Evolutionary conservation across 2,329 filamentous ascomycete species (phyloP).

Genomic region (Chrysosphaeria jannelii): DNA sequence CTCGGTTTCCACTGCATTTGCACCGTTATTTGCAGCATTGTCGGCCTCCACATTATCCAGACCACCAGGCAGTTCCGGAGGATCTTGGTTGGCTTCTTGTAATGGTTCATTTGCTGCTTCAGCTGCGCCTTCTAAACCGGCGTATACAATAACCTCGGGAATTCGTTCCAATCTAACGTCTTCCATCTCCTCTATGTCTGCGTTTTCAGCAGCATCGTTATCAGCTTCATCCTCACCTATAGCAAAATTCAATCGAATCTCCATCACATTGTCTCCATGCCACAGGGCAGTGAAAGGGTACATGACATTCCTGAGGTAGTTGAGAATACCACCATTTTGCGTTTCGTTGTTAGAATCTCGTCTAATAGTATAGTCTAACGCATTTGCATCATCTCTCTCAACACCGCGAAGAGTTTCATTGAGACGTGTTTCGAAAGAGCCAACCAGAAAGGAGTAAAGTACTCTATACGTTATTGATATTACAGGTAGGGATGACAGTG

Average conservation of each 20-base stretch:
- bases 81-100: neutral
- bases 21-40: constrained; percentile 5
- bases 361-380: too few species aligned
- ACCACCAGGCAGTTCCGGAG: neutral
- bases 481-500: constrained; percentile 11
- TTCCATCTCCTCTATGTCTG: too few species aligned
- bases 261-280: neutral
- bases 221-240: neutral
- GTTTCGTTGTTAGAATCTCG: too few species aligned
- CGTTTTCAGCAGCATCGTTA: too few species aligned
- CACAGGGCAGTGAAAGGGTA: neutral
- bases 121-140: neutral
- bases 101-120: neutral
- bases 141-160: too few species aligned
- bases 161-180: too few species aligned
- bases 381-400: neutral
- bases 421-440: constrained; percentile 16
- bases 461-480: too few species aligned
- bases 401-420: constrained; percentile 13
- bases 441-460: constrained; percentile 18
- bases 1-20: neutral
- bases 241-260: neutral
- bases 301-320: too few species aligned
- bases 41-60: constrained; percentile 1
- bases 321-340: too few species aligned